These are phyloP conservation scores for Trypanosoma cruzi DNA, from an alignment of 208 protist genomes.

Conservation along the genomic window DNA sequence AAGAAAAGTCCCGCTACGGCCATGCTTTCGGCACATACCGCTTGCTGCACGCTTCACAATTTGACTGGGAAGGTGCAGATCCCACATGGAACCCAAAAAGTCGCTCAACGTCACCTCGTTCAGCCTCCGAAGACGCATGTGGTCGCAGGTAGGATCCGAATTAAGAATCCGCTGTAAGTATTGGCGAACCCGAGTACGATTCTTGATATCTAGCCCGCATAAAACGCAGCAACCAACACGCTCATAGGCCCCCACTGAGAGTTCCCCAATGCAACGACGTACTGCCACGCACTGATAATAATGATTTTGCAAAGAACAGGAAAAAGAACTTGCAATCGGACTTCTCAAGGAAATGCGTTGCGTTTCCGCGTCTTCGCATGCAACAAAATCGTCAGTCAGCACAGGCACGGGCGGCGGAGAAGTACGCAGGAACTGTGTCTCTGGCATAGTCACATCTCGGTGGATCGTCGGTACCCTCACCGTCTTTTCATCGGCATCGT, in stretches of 20 bases:
- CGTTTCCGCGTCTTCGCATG: conserved; percentile 7
- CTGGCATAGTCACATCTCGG: not conserved
- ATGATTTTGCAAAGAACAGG: not conserved
- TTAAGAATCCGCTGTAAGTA: conserved; percentile 53
- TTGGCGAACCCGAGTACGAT: conserved; percentile 41
- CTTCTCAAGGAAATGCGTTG: not conserved
- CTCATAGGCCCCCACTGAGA: not conserved
- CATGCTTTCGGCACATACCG: conserved; percentile 3
- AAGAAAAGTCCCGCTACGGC: not conserved
- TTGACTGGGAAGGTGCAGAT: conserved; percentile 22
- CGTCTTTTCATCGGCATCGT: not conserved
- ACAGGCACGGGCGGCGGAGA: not conserved
- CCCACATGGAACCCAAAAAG: conserved; percentile 71
- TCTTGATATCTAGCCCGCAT: conserved; percentile 62
- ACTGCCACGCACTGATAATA: not conserved
- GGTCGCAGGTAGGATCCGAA: conserved; percentile 41
- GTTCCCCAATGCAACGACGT: not conserved
- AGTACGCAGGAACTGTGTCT: conserved; percentile 16
- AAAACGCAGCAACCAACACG: conserved; percentile 46
- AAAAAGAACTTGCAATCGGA: not conserved
- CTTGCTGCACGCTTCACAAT: not conserved
- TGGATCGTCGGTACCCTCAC: not conserved
- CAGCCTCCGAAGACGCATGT: conserved; percentile 38
- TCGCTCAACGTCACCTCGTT: conserved; percentile 50
- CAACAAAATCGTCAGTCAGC: not conserved